Percentiles rank a stretch among this genome's conserved stretches.
These are phyloP conservation scores for Marasmius sp. DNA, from an alignment of 1,284 basidiomycete genomes.

Conservation along the genomic window DNA sequence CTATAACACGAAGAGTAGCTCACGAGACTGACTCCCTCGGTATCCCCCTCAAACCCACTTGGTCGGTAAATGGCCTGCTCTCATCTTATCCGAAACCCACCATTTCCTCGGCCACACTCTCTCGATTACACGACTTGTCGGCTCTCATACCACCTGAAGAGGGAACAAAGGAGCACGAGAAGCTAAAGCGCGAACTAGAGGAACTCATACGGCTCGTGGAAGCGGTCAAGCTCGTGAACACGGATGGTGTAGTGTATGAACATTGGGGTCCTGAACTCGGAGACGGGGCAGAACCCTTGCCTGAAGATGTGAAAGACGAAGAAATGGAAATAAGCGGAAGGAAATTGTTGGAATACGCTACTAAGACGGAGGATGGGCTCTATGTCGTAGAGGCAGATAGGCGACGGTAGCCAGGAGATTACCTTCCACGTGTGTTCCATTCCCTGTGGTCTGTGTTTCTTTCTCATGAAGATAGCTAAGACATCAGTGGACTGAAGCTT, in stretches of 20 bases:
- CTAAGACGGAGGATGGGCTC: constrained; percentile 39
- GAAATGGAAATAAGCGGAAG: constrained; percentile 35
- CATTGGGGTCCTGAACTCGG: constrained; percentile 17
- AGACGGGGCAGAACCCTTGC: constrained; percentile 35
- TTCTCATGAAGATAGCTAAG: no score
- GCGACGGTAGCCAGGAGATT: constrained; percentile 1
- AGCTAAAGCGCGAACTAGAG: constrained; percentile 58
- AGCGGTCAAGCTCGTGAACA: constrained; percentile 67
- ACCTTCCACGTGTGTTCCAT: no score
- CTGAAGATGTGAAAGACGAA: constrained; percentile 12
- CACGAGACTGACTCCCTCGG: constrained; percentile 51
- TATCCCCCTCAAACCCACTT: constrained; percentile 64
- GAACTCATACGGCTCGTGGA: constrained; percentile 74
- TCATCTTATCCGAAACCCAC: constrained; percentile 72
- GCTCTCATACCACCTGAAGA: constrained; percentile 64
- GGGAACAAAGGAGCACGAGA: constrained; percentile 48
- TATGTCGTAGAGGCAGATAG: constrained; percentile 43
- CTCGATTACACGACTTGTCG: constrained; percentile 65
- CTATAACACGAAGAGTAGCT: no score
- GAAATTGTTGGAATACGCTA: constrained; percentile 49
- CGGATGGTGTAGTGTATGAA: constrained; percentile 23
- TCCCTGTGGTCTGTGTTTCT: no score
- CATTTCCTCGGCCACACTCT: constrained; percentile 54
- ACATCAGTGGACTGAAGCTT: no score
- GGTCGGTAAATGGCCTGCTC: constrained; percentile 74